phyloP scores from a whole-genome alignment of 2,329 filamentous ascomycete genomes.

The Fusarium equiseti region DNA sequence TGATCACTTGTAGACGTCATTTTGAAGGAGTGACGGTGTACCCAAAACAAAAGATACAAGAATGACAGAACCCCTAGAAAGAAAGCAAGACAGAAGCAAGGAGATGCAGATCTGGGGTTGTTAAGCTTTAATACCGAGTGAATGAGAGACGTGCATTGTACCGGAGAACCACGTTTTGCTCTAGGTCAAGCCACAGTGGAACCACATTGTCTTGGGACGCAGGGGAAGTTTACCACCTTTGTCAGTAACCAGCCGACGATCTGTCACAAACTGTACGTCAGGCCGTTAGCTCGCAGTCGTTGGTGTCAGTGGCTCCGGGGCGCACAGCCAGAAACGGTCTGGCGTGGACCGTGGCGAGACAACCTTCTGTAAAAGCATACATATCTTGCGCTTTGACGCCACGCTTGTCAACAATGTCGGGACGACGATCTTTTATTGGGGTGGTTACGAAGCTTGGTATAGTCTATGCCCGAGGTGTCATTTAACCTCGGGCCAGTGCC shows the following conservation, averaged over 20 bases:
- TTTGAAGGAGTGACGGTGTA: neutral
- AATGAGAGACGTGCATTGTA: too few species aligned
- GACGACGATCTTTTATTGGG: neutral
- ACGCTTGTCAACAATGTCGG: neutral
- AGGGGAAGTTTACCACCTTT: neutral
- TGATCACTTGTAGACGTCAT: conserved; percentile 39
- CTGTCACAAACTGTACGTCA: neutral
- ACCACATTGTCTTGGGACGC: neutral
- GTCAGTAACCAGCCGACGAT: neutral
- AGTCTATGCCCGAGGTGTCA: neutral
- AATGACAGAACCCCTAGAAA: neutral
- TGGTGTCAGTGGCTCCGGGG: neutral
- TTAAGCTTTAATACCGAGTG: neutral
- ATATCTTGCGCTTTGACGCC: neutral
- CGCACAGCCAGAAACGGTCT: neutral
- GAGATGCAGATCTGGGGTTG: conserved; percentile 1
- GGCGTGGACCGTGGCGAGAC: neutral
- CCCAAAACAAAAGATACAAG: neutral
- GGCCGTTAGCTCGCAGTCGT: neutral
- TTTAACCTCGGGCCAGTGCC: neutral
- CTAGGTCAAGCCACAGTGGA: neutral
- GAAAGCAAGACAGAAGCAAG: neutral
- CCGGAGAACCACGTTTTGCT: neutral
- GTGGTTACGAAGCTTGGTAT: neutral
- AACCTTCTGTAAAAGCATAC: neutral